A percentile compares a stretch with the other conserved stretches of the same genome.
These are phyloP conservation scores for Venturia carpophila DNA, from an alignment of 2,329 filamentous ascomycete genomes.

Conservation along the genomic window DNA sequence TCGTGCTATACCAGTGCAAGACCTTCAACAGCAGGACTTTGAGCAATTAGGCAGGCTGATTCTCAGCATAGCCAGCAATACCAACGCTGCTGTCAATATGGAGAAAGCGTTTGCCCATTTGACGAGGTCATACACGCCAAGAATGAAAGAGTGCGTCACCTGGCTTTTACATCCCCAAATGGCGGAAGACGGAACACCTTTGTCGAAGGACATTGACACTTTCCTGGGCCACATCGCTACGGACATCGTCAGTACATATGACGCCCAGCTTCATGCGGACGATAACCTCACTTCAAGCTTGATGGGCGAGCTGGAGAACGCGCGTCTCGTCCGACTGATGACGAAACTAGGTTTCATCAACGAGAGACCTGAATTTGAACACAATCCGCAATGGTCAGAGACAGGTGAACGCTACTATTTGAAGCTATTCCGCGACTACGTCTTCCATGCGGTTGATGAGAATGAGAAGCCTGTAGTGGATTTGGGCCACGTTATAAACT, in stretches of 20 bases:
- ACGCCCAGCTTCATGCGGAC: constrained; percentile 68
- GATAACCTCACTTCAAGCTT: constrained; percentile 69
- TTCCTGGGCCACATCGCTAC: constrained; percentile 71
- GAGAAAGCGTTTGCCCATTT: constrained; percentile 69
- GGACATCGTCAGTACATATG: constrained; percentile 67
- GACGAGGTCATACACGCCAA: constrained; percentile 64
- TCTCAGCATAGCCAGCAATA: constrained; percentile 71
- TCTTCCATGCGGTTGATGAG: constrained; percentile 90
- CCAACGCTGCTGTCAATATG: constrained; percentile 52
- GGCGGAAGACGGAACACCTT: constrained; percentile 23
- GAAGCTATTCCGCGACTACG: constrained; percentile 92
- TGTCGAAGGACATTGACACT: constrained; percentile 66
- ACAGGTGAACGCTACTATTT: constrained; percentile 87
- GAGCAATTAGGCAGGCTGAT: constrained; percentile 76
- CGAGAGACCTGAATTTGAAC: constrained; percentile 78
- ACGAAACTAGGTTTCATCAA: constrained; percentile 83
- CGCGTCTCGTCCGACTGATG: constrained; percentile 67
- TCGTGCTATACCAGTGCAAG: constrained; percentile 52
- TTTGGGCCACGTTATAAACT: constrained; percentile 77
- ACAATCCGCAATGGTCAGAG: constrained; percentile 73
- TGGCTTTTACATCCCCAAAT: constrained; percentile 68
- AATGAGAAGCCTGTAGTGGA: constrained; percentile 78
- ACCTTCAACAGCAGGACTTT: constrained; percentile 84
- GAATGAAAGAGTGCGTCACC: constrained; percentile 68
- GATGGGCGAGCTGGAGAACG: constrained; percentile 80